These are phyloP conservation scores for Tolypocladium guangdongense DNA, from an alignment of 2,329 filamentous ascomycete genomes.

Conservation along the genomic window DNA sequence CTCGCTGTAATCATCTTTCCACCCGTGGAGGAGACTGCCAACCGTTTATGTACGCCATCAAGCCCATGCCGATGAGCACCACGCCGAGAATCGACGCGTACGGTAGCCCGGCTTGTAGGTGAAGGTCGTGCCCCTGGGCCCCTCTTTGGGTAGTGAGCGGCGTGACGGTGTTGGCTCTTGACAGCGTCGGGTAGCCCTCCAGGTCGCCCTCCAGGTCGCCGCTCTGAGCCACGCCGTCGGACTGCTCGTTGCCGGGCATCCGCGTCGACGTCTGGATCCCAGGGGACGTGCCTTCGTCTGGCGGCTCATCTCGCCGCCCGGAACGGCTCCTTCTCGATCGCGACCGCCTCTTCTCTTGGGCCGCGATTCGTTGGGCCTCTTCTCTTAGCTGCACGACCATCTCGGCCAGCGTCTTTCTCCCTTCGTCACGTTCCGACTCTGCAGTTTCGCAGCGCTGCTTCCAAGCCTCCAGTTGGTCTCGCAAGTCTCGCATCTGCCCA, in stretches of 20 bases:
- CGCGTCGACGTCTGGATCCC: not conserved
- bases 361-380: conserved; percentile 36
- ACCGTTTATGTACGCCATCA: conserved; percentile 81
- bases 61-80: conserved; percentile 66
- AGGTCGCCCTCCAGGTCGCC: conserved; percentile 25
- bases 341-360: conserved; percentile 29
- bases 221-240: conserved; percentile 11
- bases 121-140: conserved; percentile 30
- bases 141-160: conserved; percentile 28
- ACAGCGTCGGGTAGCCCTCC: conserved; percentile 31
- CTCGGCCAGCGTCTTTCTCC: conserved; percentile 67
- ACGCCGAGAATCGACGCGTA: conserved; percentile 78
- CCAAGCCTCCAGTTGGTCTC: conserved; percentile 68
- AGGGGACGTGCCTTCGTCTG: conserved; percentile 8
- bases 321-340: conserved; percentile 15
- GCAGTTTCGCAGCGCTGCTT: conserved; percentile 68
- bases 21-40: conserved; percentile 45
- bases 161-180: conserved; percentile 38
- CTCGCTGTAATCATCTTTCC: conserved; percentile 16
- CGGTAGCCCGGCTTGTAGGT: conserved; percentile 46
- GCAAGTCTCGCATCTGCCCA: conserved; percentile 70
- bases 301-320: conserved; percentile 7
- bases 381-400: conserved; percentile 78
- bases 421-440: conserved; percentile 63
- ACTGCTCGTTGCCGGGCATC: not conserved